Evolutionary conservation across 1,284 basidiomycete genomes (phyloP).

Genomic region (Ganoderma sinense): DNA sequence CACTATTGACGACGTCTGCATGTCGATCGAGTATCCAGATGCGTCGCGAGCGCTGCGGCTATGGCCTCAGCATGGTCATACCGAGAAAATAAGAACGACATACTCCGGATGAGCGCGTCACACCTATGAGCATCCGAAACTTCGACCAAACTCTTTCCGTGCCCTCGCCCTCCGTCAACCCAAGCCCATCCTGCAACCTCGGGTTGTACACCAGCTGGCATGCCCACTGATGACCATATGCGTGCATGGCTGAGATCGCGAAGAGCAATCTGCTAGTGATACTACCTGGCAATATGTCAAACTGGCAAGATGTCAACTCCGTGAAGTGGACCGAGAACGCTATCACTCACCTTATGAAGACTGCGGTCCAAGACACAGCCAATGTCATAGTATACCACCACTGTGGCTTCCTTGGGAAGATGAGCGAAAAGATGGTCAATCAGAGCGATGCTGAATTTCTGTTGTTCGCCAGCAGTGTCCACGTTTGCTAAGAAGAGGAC

Average conservation of each 20-base stretch:
- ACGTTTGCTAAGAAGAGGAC: slow-evolving; percentile 48
- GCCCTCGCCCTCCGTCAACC: slow-evolving; percentile 46
- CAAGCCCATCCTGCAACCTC: slow-evolving; percentile 38
- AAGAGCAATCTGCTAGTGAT: slow-evolving; percentile 38
- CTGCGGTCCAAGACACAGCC: slow-evolving; percentile 48
- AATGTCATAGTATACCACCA: slow-evolving; percentile 46
- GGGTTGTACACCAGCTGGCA: slow-evolving; percentile 50
- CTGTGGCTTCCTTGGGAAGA: slow-evolving; percentile 43
- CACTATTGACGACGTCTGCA: slow-evolving; percentile 1
- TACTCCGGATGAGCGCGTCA: slow-evolving; percentile 40
- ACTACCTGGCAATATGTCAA: slow-evolving; percentile 37
- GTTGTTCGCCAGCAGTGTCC: slow-evolving; percentile 50
- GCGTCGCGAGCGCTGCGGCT: slow-evolving; percentile 3
- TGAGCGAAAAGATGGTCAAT: slow-evolving; percentile 40
- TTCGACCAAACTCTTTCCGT: slow-evolving; percentile 46
- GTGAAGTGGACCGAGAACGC: neutral
- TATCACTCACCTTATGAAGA: slow-evolving; percentile 36
- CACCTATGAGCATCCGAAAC: slow-evolving; percentile 39
- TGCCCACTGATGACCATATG: slow-evolving; percentile 49
- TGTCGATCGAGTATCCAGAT: slow-evolving; percentile 24
- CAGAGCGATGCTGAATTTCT: slow-evolving; percentile 46
- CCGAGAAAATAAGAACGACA: too few relatives aligned
- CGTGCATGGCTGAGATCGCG: slow-evolving; percentile 48
- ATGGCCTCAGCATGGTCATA: too few relatives aligned
- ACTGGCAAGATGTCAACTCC: slow-evolving; percentile 30